Evolutionary conservation across 1,139 yeast genomes (phyloP).

Genomic region (Kluyveromyces sp.): DNA sequence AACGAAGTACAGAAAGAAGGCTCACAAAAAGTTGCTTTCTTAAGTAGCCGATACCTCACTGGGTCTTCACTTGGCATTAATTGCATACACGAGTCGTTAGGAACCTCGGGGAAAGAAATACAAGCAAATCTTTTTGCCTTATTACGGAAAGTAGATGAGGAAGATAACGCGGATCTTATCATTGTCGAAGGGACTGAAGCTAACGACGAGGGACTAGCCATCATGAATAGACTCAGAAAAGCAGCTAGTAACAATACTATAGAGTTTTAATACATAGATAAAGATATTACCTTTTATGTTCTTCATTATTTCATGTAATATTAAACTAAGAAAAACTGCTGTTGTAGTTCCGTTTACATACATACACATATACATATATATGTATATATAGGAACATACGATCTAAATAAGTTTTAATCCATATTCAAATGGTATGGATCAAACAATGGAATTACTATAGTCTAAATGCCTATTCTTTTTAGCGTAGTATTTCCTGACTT

Average conservation of each 20-base stretch:
- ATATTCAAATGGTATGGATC: background rate
- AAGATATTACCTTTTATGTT: too few species aligned
- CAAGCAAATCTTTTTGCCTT: constrained; percentile 66
- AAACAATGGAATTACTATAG: constrained; percentile 23
- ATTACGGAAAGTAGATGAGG: constrained; percentile 66
- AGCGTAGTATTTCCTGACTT: constrained; percentile 50
- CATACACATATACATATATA: too few species aligned
- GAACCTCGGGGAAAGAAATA: constrained; percentile 52
- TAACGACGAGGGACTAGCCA: constrained; percentile 76
- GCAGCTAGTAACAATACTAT: constrained; percentile 59
- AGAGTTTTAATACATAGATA: constrained; percentile 9
- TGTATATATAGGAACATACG: background rate
- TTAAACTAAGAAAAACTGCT: too few species aligned
- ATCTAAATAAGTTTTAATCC: background rate
- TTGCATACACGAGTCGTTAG: constrained; percentile 42
- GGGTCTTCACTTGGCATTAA: constrained; percentile 14
- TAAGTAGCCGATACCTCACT: constrained; percentile 22
- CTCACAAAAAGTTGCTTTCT: constrained; percentile 25
- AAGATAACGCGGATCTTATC: constrained; percentile 48
- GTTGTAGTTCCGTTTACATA: too few species aligned
- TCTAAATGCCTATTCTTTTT: constrained; percentile 12
- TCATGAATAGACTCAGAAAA: constrained; percentile 82
- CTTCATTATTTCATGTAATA: too few species aligned
- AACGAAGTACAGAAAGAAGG: constrained; percentile 10
- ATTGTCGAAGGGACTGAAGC: constrained; percentile 67